Base-by-base conservation (phyloP, 2,329 filamentous ascomycete genomes). In the Coniochaeta prunicola region DNA sequence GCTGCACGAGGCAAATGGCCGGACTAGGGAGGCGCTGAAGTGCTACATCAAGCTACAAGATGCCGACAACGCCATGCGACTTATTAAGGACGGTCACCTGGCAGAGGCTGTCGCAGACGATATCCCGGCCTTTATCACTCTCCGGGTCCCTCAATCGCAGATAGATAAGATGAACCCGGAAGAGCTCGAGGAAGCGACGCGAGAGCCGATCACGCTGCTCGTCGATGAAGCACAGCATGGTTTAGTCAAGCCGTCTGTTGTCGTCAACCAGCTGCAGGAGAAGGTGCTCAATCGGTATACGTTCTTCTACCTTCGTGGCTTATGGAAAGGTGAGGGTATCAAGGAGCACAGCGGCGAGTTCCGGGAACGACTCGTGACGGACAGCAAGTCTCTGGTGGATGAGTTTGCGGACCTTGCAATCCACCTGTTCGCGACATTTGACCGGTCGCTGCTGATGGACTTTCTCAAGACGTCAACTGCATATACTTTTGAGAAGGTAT, bases 41-140 rank as follows among this genome's bases (percentile, higher is more conserved):
- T 94, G 89, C 72, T 96, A 96, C 69, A 96, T 99, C 68, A 87
- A 84, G 62, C 82, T 97, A 3, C 92, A 97, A 69, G 91, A 99
- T 73, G 92, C 92, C 0, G 92, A 97, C 69, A 88, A 89, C 10
- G 90, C 91, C 0, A 93, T 99, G 82, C 78, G 82, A 13, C 75
- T 99, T 60, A 96, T 99, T 66, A 85, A 86, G 61, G 90, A 96
- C 40, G 89, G 91, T 66, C 92, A 96, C 69, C 80, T 99, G n/a
- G 86, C 96, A 0, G 92, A 96, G 66, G 88, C 91, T 1, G 86
- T 97, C 13, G 85, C 85, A 1, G 92, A 97, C 67, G 92, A 99
- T 69, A 92, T 99, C 36, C 87, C 92, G 4, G 88, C 90, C 36
- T 90, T 99, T 66, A 88, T 99, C 58, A 82, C 91, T 63, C 82